Percentiles rank a stretch among this genome's conserved stretches.
Conservation (phyloP, 192 early-diverging fungal genomes). For the Pecoramyces ruminantium region DNA sequence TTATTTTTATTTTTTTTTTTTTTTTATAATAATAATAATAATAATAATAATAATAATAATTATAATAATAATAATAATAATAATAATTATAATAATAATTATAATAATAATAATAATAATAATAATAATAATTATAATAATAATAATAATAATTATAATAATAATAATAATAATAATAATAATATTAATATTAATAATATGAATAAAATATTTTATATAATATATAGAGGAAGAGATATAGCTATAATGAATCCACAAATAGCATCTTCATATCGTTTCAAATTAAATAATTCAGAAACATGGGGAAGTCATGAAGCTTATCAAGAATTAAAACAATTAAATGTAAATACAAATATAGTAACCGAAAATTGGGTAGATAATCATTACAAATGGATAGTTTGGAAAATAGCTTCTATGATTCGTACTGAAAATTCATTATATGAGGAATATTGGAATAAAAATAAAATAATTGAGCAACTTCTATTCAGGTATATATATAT, state of each 20-base stretch:
- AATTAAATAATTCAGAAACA: not conserved
- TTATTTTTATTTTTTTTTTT: too few species aligned
- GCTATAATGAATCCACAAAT: not conserved
- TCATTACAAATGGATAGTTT: slow-evolving; percentile 51
- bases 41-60: too few species aligned
- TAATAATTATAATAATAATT: too few species aligned
- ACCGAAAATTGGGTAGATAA: slow-evolving; percentile 33
- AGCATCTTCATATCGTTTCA: not conserved
- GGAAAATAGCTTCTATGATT: slow-evolving; percentile 48
- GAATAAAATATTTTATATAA: too few species aligned
- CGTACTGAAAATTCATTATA: slow-evolving; percentile 26
- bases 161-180: too few species aligned
- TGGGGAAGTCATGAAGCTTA: slow-evolving; percentile 33
- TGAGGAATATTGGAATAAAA: slow-evolving; percentile 15
- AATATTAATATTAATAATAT: too few species aligned
- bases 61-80: too few species aligned
- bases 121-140: too few species aligned
- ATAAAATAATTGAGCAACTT: slow-evolving; percentile 28
- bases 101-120: too few species aligned
- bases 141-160: too few species aligned
- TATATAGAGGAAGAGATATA: not conserved
- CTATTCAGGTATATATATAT: slow-evolving; percentile 23
- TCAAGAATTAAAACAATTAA: slow-evolving; percentile 14
- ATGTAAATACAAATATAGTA: slow-evolving; percentile 13
- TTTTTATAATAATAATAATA: too few species aligned